Conservation (phyloP, 2,329 filamentous ascomycete species). For the Colletotrichum nymphaeae region DNA sequence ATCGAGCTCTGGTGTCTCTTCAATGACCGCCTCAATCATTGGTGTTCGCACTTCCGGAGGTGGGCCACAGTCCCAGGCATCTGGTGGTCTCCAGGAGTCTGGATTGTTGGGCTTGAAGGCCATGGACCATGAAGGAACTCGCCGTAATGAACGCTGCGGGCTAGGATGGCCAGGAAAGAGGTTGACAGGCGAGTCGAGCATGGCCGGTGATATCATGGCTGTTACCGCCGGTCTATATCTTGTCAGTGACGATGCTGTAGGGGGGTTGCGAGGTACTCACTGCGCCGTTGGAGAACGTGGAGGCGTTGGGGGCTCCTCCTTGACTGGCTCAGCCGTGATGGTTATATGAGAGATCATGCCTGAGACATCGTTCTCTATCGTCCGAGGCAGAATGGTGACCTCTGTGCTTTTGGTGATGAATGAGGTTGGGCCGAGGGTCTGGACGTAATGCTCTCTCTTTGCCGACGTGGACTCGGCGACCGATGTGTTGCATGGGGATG, state of each 20-base stretch:
- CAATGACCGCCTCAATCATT: constrained; percentile 38
- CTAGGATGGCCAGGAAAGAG: constrained; percentile 29
- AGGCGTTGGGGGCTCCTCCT: constrained; percentile 43
- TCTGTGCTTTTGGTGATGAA: constrained; percentile 55
- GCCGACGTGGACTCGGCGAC: constrained; percentile 42
- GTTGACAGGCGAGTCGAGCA: constrained; percentile 32
- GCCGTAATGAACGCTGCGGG: constrained; percentile 16
- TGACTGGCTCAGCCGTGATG: constrained; percentile 47
- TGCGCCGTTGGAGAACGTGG: constrained; percentile 42
- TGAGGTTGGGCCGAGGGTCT: constrained; percentile 54
- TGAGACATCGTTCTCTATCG: constrained; percentile 46
- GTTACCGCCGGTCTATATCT: neutral
- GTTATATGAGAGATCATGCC: constrained; percentile 49
- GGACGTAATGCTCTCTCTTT: constrained; percentile 48
- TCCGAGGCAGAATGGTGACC: constrained; percentile 47
- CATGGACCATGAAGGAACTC: constrained; percentile 36
- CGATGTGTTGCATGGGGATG: constrained; percentile 47
- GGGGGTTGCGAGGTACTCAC: constrained; percentile 39
- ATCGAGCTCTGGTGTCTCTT: constrained; percentile 33
- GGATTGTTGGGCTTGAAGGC: constrained; percentile 48
- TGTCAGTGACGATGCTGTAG: constrained; percentile 4
- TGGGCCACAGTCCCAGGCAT: constrained; percentile 54
- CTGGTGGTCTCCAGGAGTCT: constrained; percentile 58
- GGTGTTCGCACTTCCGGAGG: constrained; percentile 38
- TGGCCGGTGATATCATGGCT: neutral